Evolutionary conservation across 495 filamentous ascomycete genomes (phyloP).

Genomic region (Daldinia decipiens): DNA sequence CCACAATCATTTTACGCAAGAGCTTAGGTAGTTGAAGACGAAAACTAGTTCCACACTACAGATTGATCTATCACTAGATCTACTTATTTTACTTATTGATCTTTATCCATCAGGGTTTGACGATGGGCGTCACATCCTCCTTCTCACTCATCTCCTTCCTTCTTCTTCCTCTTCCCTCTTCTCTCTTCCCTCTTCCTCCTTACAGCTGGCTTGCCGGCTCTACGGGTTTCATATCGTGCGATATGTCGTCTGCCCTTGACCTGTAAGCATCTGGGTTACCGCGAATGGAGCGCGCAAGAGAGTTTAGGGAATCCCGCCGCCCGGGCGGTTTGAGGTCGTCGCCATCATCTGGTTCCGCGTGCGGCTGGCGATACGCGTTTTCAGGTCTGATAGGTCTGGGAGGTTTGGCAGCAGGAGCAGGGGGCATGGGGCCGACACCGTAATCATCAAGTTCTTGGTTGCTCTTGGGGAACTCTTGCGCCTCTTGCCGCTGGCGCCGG

Average conservation of each 20-base stretch:
- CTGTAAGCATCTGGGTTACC: conserved; percentile 40
- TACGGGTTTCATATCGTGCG: conserved; percentile 46
- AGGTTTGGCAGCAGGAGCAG: neutral
- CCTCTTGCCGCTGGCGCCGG: conserved; percentile 37
- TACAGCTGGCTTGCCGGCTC: conserved; percentile 43
- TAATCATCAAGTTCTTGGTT: conserved; percentile 50
- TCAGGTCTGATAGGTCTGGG: conserved; percentile 26
- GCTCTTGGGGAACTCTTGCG: conserved; percentile 47
- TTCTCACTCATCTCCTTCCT: neutral
- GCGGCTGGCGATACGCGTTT: conserved; percentile 31
- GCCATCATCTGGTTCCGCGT: conserved; percentile 19
- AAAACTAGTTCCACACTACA: conserved; percentile 26
- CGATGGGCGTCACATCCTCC: conserved; percentile 28
- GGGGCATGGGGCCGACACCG: conserved; percentile 31
- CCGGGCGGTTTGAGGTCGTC: conserved; percentile 16
- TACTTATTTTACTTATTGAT: neutral
- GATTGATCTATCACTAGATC: conserved; percentile 11
- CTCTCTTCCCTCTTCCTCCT: neutral
- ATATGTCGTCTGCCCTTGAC: conserved; percentile 34
- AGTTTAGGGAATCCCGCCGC: conserved; percentile 37
- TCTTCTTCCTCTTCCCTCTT: neutral
- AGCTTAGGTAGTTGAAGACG: neutral
- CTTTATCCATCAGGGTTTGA: neutral
- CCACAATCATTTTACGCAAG: neutral
- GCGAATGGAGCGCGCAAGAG: conserved; percentile 38